Percentiles rank a stretch among this genome's conserved stretches.
phyloP scores from a whole-genome alignment of 371 early-diverging fungal species.

The Mucor lusitanicus region DNA sequence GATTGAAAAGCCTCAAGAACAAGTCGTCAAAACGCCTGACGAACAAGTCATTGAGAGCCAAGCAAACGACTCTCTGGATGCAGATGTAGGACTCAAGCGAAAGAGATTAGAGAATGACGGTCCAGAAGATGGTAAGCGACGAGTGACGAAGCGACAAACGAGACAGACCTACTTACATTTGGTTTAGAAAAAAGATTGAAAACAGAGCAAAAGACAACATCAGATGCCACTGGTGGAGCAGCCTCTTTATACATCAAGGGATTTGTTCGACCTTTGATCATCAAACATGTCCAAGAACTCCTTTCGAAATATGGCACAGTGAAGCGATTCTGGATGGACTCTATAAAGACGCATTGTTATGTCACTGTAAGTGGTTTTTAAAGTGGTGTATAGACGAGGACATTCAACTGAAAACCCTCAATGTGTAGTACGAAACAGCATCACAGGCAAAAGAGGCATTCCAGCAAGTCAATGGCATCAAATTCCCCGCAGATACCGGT shows the following conservation, averaged over 20 bases:
- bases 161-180: neutral
- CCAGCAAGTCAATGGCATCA: slow-evolving; percentile 54
- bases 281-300: slow-evolving; percentile 62
- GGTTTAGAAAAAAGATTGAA: slow-evolving; percentile 2
- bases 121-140: neutral
- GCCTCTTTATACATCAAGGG: slow-evolving; percentile 70
- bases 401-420: neutral
- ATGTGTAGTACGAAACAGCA: slow-evolving; percentile 52
- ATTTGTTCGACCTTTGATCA: slow-evolving; percentile 75
- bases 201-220: neutral
- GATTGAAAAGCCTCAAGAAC: neutral
- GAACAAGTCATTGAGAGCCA: neutral
- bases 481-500: slow-evolving; percentile 74
- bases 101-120: slow-evolving; percentile 1
- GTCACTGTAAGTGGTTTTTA: slow-evolving; percentile 58
- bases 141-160: neutral
- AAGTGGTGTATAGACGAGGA: neutral
- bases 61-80: neutral
- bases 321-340: slow-evolving; percentile 82
- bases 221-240: neutral
- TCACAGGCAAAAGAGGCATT: slow-evolving; percentile 58
- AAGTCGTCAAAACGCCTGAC: neutral
- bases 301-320: slow-evolving; percentile 67
- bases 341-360: slow-evolving; percentile 84
- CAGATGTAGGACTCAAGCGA: slow-evolving; percentile 23